Evolutionary conservation across 371 early-diverging fungal genomes (phyloP), one percentile per base, ranked within the genome.

Genomic region (Mucor indicus): DNA sequence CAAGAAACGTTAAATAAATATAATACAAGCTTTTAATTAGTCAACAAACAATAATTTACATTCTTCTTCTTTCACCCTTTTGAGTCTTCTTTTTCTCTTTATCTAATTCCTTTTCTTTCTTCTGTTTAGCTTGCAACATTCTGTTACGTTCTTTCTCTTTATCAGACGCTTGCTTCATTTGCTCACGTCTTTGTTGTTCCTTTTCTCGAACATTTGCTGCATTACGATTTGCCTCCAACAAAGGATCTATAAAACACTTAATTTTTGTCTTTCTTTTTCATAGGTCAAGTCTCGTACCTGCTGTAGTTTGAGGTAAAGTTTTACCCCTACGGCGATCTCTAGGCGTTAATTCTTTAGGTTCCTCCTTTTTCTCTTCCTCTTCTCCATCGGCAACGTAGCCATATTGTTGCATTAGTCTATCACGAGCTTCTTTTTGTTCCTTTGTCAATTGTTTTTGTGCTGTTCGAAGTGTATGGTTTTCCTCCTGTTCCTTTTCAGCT

Each of bases 1-100:
- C 72, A 95, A 95, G 64, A 82, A 82, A 36, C 87, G 95, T 49
- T 93, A 78, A 71, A 41, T 17, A 12, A 27, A 20, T 29, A 21
- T 27, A 10, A n/a, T n/a, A n/a, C n/a, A n/a, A n/a, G n/a, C n/a
- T n/a, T n/a, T n/a, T n/a, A n/a, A n/a, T n/a, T n/a, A n/a, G n/a
- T n/a, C n/a, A n/a, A n/a, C n/a, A n/a, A n/a, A n/a, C n/a, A n/a
- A n/a, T n/a, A n/a, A n/a, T n/a, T n/a, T 69, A 80, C 75, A 80
- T 74, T 25, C 81, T 56, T 46, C 72, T 60, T 62, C 72, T 75
- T 27, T 81, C 81, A 27, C 62, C 54, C 44, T 81, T 81, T 38
- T 62, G 67, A 4, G 78, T 75, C 57, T 67, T 64, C 51, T 75
- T 73, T 41, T 73, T 75, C 48, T 77, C 72, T 32, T 76, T 79